A percentile compares a stretch with the other conserved stretches of the same genome.
Conservation (phyloP, 768 basidiomycete species). For the Suillus spraguei region DNA sequence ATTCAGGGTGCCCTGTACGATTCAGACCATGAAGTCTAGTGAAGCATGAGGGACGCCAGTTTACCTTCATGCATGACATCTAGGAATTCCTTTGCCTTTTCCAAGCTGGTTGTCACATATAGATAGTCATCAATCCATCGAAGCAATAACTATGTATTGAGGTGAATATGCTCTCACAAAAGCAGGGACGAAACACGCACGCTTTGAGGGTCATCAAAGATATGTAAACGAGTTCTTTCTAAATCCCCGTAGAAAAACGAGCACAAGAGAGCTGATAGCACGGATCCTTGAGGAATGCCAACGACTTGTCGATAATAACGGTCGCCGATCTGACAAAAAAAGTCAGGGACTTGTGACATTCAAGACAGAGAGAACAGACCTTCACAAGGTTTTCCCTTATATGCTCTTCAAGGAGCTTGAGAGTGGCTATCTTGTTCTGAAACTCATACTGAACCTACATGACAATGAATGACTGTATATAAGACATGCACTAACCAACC, state of each 20-base stretch:
- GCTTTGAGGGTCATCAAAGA: conserved; percentile 58
- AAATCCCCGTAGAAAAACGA: conserved; percentile 94
- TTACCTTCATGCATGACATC: conserved; percentile 73
- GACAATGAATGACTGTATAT: neutral
- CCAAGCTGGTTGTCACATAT: conserved; percentile 70
- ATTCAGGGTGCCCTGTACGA: conserved; percentile 80
- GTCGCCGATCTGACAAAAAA: conserved; percentile 62
- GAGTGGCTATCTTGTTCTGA: conserved; percentile 55
- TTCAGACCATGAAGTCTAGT: neutral
- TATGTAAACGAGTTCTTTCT: conserved; percentile 56
- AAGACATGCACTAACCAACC: neutral
- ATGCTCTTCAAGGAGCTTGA: conserved; percentile 83
- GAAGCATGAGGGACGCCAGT: neutral
- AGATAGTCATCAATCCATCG: conserved; percentile 96
- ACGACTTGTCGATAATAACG: conserved; percentile 80
- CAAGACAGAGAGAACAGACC: conserved; percentile 38
- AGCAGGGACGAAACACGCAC: conserved; percentile 44
- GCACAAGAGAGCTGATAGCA: conserved; percentile 93
- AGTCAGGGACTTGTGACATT: neutral
- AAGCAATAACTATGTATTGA: conserved; percentile 60
- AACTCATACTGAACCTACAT: conserved; percentile 54
- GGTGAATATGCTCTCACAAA: neutral
- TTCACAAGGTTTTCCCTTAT: conserved; percentile 93
- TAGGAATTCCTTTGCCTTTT: conserved; percentile 69
- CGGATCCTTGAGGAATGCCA: conserved; percentile 97